Evolutionary conservation across 2,329 filamentous ascomycete species (phyloP).

Genomic region (Xylaria sp.): DNA sequence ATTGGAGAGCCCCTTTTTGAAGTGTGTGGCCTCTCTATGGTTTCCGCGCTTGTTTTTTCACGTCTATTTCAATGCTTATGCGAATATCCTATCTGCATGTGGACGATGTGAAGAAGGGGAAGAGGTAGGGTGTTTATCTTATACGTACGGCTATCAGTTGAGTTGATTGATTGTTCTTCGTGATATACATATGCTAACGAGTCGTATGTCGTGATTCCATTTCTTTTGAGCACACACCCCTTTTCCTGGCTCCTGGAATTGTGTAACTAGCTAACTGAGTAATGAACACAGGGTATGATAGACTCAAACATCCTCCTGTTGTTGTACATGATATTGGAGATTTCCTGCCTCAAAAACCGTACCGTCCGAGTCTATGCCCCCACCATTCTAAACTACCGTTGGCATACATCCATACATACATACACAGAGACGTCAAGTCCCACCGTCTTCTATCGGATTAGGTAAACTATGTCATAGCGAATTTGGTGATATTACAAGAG

Average conservation of each 20-base stretch:
- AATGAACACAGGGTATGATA: not conserved
- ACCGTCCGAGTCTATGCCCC: conserved; percentile 16
- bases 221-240: not conserved
- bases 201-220: not conserved
- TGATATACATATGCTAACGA: not conserved
- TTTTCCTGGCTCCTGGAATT: not conserved
- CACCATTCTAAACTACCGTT: not conserved
- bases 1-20: too few species aligned
- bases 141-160: too few species aligned
- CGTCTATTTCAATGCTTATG: too few species aligned
- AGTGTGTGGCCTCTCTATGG: too few species aligned
- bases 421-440: not conserved
- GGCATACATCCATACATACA: conserved; percentile 1
- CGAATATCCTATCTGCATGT: too few species aligned
- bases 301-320: not conserved
- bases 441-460: conserved; percentile 18
- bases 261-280: not conserved
- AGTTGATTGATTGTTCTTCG: conserved; percentile 4
- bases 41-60: too few species aligned
- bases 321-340: conserved; percentile 23
- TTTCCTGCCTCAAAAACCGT: not conserved
- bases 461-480: not conserved
- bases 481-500: conserved; percentile 25
- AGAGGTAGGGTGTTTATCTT: too few species aligned
- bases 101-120: too few species aligned